Conservation (phyloP, 2,329 filamentous ascomycete genomes). For the Fusarium sp. region DNA sequence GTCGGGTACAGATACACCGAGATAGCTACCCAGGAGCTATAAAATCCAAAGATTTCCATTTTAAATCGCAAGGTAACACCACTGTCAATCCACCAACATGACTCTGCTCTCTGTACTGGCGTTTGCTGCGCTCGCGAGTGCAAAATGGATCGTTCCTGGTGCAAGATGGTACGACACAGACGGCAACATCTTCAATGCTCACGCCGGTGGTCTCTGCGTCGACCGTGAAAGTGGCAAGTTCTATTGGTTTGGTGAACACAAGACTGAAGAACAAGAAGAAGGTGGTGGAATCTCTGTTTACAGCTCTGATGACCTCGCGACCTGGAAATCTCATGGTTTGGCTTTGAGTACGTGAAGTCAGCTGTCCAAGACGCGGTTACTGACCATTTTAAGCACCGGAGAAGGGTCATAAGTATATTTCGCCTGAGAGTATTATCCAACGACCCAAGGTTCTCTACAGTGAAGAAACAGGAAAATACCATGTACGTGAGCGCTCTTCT, state of each 20-base stretch:
- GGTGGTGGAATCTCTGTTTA: constrained; percentile 72
- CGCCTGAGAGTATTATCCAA: constrained; percentile 69
- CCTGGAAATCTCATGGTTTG: constrained; percentile 69
- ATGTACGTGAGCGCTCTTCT: constrained; percentile 55
- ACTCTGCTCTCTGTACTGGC: constrained; percentile 15
- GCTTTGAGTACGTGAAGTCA: constrained; percentile 61
- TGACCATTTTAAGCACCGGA: constrained; percentile 58
- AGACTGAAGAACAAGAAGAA: constrained; percentile 68
- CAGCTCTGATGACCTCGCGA: constrained; percentile 71
- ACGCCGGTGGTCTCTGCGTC: constrained; percentile 68
- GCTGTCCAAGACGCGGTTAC: fast-evolving
- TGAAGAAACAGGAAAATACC: constrained; percentile 66
- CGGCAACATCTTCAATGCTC: constrained; percentile 71
- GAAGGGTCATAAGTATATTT: constrained; percentile 67
- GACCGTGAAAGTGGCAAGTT: constrained; percentile 67
- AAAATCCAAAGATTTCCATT: constrained; percentile 4
- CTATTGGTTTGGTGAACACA: constrained; percentile 74
- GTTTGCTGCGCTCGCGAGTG: constrained; percentile 35
- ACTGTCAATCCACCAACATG: neutral
- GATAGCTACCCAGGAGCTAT: neutral
- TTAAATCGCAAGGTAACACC: neutral
- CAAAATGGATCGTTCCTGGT: constrained; percentile 71
- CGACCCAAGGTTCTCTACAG: constrained; percentile 73
- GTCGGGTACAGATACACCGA: constrained; percentile 35
- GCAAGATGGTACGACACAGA: constrained; percentile 72